Conservation (phyloP, 768 basidiomycete genomes). For the Pholiota molesta region DNA sequence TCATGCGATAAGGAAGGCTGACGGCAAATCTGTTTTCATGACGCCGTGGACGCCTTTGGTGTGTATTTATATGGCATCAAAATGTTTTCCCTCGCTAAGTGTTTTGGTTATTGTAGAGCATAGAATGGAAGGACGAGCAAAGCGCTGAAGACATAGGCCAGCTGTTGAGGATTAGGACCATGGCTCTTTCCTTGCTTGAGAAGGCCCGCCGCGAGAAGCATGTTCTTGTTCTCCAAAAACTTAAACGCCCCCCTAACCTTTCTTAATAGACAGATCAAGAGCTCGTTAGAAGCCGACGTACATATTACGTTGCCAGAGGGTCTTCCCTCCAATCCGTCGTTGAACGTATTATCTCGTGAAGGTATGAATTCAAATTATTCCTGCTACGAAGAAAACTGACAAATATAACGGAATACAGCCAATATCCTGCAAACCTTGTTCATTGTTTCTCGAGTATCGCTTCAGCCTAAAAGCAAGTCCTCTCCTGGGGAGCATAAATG, state of each 20-base stretch:
- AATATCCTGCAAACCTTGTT: slow-evolving; percentile 79
- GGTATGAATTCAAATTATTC: slow-evolving; percentile 32
- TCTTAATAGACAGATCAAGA: slow-evolving; percentile 61
- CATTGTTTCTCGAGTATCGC: slow-evolving; percentile 72
- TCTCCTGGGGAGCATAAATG: slow-evolving; percentile 1
- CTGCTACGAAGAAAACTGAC: neutral
- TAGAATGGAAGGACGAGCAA: slow-evolving; percentile 62
- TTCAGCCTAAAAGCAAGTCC: slow-evolving; percentile 43
- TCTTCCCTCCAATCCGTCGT: slow-evolving; percentile 23
- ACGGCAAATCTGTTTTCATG: slow-evolving; percentile 65
- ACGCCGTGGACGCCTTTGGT: slow-evolving; percentile 74
- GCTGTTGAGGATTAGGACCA: slow-evolving; percentile 61
- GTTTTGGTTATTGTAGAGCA: slow-evolving; percentile 38
- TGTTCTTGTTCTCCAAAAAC: slow-evolving; percentile 21
- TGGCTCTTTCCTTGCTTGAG: slow-evolving; percentile 72
- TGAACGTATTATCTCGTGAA: slow-evolving; percentile 43
- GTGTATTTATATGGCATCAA: slow-evolving; percentile 23
- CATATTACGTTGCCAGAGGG: slow-evolving; percentile 57
- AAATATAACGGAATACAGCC: slow-evolving; percentile 6
- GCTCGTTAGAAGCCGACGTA: slow-evolving; percentile 78
- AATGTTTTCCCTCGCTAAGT: neutral
- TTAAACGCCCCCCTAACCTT: neutral
- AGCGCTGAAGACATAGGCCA: slow-evolving; percentile 65
- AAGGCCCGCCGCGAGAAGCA: slow-evolving; percentile 78
- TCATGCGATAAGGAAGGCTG: slow-evolving; percentile 45